Evolutionary conservation across 108 stramenopile species (phyloP), one percentile per base, ranked within the genome.

Genomic region (Conticribra weissflogii): DNA sequence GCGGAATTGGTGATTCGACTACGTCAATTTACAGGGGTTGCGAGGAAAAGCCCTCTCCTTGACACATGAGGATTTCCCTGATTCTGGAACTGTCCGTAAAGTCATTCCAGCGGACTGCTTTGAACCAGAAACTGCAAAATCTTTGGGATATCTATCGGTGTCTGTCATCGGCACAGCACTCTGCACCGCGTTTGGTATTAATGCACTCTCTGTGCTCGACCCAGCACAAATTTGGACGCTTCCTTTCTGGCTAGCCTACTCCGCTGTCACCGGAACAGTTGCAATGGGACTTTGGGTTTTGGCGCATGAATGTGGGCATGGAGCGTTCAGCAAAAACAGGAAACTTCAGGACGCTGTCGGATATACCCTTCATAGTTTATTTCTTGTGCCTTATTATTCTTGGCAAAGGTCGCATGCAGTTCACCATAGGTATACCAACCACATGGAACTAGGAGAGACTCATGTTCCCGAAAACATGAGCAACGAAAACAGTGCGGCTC

Each of bases 231-330:
- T 83, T 46, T 67, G 76, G 45, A 86, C 87, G 0, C 74, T 81
- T 52, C 92, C 92, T 14, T 70, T 93, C 53, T 93, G 92, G 92
- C 52, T 81, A 15, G 78, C 78, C 17, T 93, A 93, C 61, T 85
- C 88, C 18, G 81, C 72, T 16, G 85, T 93, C 1, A 90, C 92
- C 15, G 92, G 92, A 23, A 93, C 95, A 1, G 96, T 97, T 24
- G 84, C 94, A 57, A 98, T 98, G 78, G 97, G 98, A 33, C 76
- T 97, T 19, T 99, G 98, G 98, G 98, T 99, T 0, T 60, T 99
- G 45, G 97, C 97, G 0, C 98, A 99, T 66, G 98, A 99, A 72
- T 99, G 98, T 76, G 98, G 97, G 21, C 98, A 99, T 72, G 96
- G 97, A 45, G 95, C 97, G 44, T 99, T 98, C 72, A 92, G 91